Base-by-base conservation (phyloP, 1,139 yeast genomes). In the Candida pseudoviswanathii region DNA sequence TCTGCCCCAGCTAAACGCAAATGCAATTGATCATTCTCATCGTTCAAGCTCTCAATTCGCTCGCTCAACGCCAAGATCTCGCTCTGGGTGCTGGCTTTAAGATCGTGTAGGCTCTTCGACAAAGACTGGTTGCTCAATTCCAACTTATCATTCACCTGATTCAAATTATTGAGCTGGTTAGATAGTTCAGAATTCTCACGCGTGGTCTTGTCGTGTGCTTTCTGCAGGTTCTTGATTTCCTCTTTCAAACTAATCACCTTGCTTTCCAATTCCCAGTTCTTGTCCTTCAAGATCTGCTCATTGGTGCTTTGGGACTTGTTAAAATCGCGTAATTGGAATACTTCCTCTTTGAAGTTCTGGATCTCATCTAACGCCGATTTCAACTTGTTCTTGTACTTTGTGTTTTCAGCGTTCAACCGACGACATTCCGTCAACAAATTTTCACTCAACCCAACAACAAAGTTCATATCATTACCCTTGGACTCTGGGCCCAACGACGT, bases 371-470 rank as follows among this genome's bases (percentile, higher is more conserved):
- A 69, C 8, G 77, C 64, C 5, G 73, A 61, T 54, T 74, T 70
- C 50, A 82, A 58, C 56, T 73, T 71, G 26, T 66, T 52, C 55
- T 80, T 73, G 50, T 78, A 77, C 56, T 75, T 75, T 49, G 79
- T 81, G 61, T 85, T 86, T 52, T 86, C 92, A 6, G 86, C 85
- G 48, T 84, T 88, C 50, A 90, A 75, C 53, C 86, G 76, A 56
- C 97, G 80, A 61, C 96, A 89, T 67, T 91, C 96, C 27, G 80
- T 73, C 29, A 91, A 75, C 52, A 91, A 72, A 48, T 85, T 86
- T 61, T 90, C 96, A 66, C 95, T 87, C 54, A 91, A 71, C 1
- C 90, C 95, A 48, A 91, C 87, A 4, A 89, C 89, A 64, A 90
- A 90, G 58, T 85, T 83, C 71, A 89, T 82, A 56, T 89, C 94